phyloP scores from a whole-genome alignment of 1,284 basidiomycete genomes.

The Polyporus tsugae region DNA sequence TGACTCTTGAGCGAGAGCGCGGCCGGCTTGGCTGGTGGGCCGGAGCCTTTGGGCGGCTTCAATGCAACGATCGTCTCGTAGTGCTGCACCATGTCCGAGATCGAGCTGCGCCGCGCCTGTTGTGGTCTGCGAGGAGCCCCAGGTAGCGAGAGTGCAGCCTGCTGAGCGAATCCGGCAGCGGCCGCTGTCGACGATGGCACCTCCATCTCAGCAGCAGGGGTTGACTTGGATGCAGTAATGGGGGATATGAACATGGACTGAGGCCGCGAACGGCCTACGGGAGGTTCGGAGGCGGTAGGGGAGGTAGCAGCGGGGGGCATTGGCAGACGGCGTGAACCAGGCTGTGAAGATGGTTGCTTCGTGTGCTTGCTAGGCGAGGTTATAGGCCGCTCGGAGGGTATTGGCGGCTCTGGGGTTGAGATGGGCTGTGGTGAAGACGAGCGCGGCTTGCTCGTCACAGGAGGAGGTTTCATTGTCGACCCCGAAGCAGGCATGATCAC shows the following conservation, averaged over 20 bases:
- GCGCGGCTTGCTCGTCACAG: slow-evolving; percentile 30
- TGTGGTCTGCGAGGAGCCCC: slow-evolving; percentile 42
- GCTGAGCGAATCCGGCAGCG: slow-evolving; percentile 50
- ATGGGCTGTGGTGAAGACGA: slow-evolving; percentile 44
- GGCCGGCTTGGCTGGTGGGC: slow-evolving; percentile 44
- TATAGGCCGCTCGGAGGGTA: slow-evolving; percentile 18
- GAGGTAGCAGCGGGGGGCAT: slow-evolving; percentile 22
- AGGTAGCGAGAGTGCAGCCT: slow-evolving; percentile 36
- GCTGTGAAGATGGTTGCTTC: slow-evolving; percentile 26
- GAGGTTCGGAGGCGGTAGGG: slow-evolving; percentile 29
- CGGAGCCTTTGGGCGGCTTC: slow-evolving; percentile 22
- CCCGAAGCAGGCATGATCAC: slow-evolving; percentile 37
- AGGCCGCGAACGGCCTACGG: slow-evolving; percentile 55
- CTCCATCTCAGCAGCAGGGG: slow-evolving; percentile 42
- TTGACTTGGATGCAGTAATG: slow-evolving; percentile 42
- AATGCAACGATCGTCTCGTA: slow-evolving; percentile 70
- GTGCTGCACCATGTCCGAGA: slow-evolving; percentile 82
- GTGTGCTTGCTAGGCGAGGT: slow-evolving; percentile 39
- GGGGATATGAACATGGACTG: slow-evolving; percentile 81
- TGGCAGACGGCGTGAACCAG: slow-evolving; percentile 21
- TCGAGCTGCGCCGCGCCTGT: slow-evolving; percentile 69
- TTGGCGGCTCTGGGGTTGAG: slow-evolving; percentile 28
- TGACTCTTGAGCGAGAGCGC: slow-evolving; percentile 37
- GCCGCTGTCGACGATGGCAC: slow-evolving; percentile 41
- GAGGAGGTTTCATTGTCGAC: slow-evolving; percentile 35